Evolutionary conservation across 495 filamentous ascomycete species (phyloP), one percentile per base, ranked within the genome.

Genomic region (Daldinia caldariorum): DNA sequence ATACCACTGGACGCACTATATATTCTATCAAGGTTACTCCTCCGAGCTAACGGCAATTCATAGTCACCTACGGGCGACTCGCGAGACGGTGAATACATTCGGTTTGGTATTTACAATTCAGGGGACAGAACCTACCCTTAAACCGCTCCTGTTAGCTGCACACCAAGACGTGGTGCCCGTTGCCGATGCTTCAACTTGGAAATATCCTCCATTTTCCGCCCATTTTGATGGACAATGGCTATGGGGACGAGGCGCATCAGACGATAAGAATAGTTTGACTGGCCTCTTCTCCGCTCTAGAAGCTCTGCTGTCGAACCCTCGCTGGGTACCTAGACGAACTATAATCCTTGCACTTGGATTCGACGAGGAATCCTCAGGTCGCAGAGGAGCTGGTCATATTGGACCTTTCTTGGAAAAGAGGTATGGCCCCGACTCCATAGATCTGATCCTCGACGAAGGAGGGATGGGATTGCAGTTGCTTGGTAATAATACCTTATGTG

Each of bases 121-220:
- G 34, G 88, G 87, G 39, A 81, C 75, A 2, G 80, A 87, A 13
- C 56, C 76, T 4, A 79, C 76, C 13, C 81, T 86, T 45, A 88
- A 89, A 74, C 88, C 89, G 0, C 61, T 88, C 4, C 79, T 91
- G 22, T 81, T 91, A 45, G 86, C 85, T 71, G 88, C 87, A 0
- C 88, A 90, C 66, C 88, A 90, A 77, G 89, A 90, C 50, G 87
- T 89, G 13, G 88, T 90, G 12, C 88, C 89, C 35, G 88, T 88
- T 39, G 79, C 85, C 45, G 83, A 85, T 50, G 78, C 83, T 1
- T 79, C 81, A 9, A 82, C 84, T 60, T 91, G 89, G 89, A 87
- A 85, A 0, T 80, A 90, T 68, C 87, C 87, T 4, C 88, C 88
- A 7, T 90, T 89, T 71, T 82, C 78, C 6, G 87, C 85, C 4